These are phyloP conservation scores for Yamadazyma pseudoaaseri DNA, from an alignment of 1,139 yeast genomes.

Conservation along the genomic window DNA sequence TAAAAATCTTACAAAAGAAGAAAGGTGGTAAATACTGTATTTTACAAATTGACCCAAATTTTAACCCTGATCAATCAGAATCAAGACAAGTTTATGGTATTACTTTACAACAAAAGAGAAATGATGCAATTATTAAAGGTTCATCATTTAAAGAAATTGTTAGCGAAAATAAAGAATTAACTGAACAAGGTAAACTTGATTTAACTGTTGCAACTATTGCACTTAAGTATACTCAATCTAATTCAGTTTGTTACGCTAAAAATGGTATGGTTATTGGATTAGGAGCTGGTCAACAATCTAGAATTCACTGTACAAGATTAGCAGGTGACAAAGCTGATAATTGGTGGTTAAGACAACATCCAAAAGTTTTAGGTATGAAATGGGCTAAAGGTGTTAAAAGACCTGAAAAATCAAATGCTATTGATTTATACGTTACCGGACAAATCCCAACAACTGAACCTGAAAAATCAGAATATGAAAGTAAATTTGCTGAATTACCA, in stretches of 20 bases:
- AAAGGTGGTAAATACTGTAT: slow-evolving; percentile 97
- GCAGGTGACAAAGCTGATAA: slow-evolving; percentile 99
- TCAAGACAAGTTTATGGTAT: slow-evolving; percentile 96
- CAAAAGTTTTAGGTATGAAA: slow-evolving; percentile 84
- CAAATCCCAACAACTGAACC: slow-evolving; percentile 93
- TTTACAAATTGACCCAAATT: slow-evolving; percentile 93
- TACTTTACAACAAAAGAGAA: slow-evolving; percentile 93
- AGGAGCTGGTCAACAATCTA: slow-evolving; percentile 99
- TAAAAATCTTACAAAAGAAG: slow-evolving; percentile 83
- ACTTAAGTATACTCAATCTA: slow-evolving; percentile 94
- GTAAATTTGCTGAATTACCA: slow-evolving; percentile 83
- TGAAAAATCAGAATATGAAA: slow-evolving; percentile 87
- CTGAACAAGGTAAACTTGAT: slow-evolving; percentile 91
- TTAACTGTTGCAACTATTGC: slow-evolving; percentile 96
- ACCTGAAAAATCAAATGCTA: slow-evolving; percentile 98
- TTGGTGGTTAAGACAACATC: slow-evolving; percentile 99
- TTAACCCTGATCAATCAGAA: slow-evolving; percentile 76
- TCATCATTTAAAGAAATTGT: slow-evolving; percentile 90
- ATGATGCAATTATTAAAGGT: slow-evolving; percentile 89
- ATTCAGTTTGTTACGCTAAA: slow-evolving; percentile 97
- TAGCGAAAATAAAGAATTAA: slow-evolving; percentile 78
- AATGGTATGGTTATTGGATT: slow-evolving; percentile 98
- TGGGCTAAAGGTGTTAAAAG: slow-evolving; percentile 99
- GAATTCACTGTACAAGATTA: slow-evolving; percentile 97
- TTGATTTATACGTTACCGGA: slow-evolving; percentile 86